Conservation (phyloP, 164 flowering plant genomes). For the Cinnamomum chago region DNA sequence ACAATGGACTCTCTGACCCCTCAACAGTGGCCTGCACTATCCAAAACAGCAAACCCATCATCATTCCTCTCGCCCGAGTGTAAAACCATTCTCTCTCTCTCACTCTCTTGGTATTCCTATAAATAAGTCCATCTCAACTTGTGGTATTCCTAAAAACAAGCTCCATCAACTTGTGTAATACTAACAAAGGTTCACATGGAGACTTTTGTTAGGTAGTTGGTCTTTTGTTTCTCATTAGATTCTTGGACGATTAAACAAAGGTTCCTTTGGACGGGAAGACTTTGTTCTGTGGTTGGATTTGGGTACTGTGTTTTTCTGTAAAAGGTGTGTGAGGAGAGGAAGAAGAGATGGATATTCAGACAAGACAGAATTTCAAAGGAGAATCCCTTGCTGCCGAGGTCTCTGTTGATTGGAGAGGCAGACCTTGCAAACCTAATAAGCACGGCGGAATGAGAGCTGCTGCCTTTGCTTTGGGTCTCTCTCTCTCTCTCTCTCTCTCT, state of each 20-base stretch:
- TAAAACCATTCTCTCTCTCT: slow-evolving; percentile 5
- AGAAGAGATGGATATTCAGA: slow-evolving; percentile 17
- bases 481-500: slow-evolving; percentile 4
- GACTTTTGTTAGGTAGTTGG: background rate
- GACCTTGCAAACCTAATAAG: slow-evolving; percentile 57
- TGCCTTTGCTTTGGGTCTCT: slow-evolving; percentile 69
- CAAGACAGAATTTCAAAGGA: slow-evolving; percentile 18
- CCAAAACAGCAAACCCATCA: slow-evolving; percentile 5
- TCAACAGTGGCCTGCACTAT: slow-evolving; percentile 15
- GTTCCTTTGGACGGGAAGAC: background rate
- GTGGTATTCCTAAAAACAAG: slow-evolving; percentile 1
- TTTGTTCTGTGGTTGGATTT: slow-evolving; percentile 1
- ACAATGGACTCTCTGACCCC: slow-evolving; percentile 7
- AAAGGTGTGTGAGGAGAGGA: background rate
- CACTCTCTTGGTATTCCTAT: background rate
- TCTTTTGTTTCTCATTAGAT: background rate
- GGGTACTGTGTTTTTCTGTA: background rate
- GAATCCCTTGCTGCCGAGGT: slow-evolving; percentile 21
- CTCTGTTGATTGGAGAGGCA: slow-evolving; percentile 90
- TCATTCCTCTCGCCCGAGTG: background rate
- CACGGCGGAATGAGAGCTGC: slow-evolving; percentile 95
- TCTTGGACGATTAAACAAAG: background rate
- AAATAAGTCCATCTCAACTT: slow-evolving; percentile 10
- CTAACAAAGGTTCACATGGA: background rate
- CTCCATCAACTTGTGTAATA: background rate